Base-by-base conservation (phyloP, 2,329 filamentous ascomycete species). In the Penicillium sp. region DNA sequence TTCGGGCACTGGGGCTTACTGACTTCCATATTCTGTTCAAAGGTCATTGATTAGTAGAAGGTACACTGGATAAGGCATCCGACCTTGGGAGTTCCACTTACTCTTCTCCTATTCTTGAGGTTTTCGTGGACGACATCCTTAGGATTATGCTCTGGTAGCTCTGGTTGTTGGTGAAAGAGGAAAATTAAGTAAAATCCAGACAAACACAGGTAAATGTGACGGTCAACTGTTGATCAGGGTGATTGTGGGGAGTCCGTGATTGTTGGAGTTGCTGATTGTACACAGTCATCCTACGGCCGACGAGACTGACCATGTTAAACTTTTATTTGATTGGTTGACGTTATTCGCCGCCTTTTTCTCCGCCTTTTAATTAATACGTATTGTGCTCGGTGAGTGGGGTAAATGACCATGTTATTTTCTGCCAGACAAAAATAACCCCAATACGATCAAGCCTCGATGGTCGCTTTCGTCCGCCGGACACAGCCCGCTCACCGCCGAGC, bases 11-110 rank as follows among this genome's bases (percentile, higher is more conserved):
- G 51, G 51, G 50, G 64, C 51, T 63, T 63, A 82, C 89, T 86
- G 82, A 95, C 91, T 96, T 96, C 91, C 91, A 96, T 68, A 95
- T 90, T 75, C 91, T 96, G 71, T 48, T 62, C 69, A 67, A 71
- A 58, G 61, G 59, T 74, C 71, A 71, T 63, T 68, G 62, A 70
- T 69, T 70, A 72, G 61, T 40, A 51, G 58, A 54, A 50, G 31
- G 46, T 52, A 31, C 37, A 43, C n/a, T 31, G 31, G 29, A 43
- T 55, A 50, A 31, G 29, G 25, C 51, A 56, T 38, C 27, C 19
- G 21, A 19, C 1, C 29, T 47, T n/a, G 21, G 46, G 21, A 46
- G 54, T 53, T 53, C 21, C 31, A 76, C 86, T 81, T 80, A 90
- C 88, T 91, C 88, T 84, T 91, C 88, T 70, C 88, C 88, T 74